Percentiles rank a stretch among this genome's conserved stretches.
Conservation (phyloP, 768 basidiomycete genomes). For the Phaffia australis region DNA sequence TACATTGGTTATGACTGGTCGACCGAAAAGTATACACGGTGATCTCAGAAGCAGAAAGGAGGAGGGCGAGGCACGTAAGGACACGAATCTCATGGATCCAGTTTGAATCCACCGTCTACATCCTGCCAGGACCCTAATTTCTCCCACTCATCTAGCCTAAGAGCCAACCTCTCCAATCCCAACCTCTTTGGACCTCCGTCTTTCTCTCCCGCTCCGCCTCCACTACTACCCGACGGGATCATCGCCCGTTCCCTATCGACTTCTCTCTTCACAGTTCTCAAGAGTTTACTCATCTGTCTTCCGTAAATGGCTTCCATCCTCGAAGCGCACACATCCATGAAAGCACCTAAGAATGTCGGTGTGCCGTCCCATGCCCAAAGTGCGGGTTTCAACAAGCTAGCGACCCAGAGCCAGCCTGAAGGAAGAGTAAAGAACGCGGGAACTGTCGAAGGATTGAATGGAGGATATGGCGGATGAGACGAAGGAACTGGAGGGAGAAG, state of each 20-base stretch:
- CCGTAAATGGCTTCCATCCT: conserved; percentile 3
- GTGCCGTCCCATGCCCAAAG: conserved; percentile 5
- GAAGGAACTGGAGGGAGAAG: conserved; percentile 6
- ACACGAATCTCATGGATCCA: too few relatives aligned
- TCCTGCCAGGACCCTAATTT: neutral
- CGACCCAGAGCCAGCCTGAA: conserved; percentile 20
- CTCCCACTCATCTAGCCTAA: conserved; percentile 9
- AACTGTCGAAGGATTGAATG: neutral
- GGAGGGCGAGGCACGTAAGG: too few relatives aligned
- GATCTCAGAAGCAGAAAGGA: too few relatives aligned
- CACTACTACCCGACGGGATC: neutral
- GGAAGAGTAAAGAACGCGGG: conserved; percentile 15
- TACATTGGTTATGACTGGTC: too few relatives aligned
- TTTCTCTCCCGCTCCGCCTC: too few relatives aligned
- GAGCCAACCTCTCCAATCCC: neutral
- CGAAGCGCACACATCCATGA: conserved; percentile 10
- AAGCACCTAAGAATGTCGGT: conserved; percentile 6
- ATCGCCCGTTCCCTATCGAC: neutral
- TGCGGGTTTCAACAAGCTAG: conserved; percentile 10
- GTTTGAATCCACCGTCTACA: neutral
- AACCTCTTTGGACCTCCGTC: conserved; percentile 2
- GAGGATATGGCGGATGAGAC: conserved; percentile 17
- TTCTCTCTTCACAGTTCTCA: conserved; percentile 6
- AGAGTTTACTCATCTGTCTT: conserved; percentile 8
- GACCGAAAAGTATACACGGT: too few relatives aligned